Conservation (phyloP, 306 rosid species). For the Cucurbita ficifolia region DNA sequence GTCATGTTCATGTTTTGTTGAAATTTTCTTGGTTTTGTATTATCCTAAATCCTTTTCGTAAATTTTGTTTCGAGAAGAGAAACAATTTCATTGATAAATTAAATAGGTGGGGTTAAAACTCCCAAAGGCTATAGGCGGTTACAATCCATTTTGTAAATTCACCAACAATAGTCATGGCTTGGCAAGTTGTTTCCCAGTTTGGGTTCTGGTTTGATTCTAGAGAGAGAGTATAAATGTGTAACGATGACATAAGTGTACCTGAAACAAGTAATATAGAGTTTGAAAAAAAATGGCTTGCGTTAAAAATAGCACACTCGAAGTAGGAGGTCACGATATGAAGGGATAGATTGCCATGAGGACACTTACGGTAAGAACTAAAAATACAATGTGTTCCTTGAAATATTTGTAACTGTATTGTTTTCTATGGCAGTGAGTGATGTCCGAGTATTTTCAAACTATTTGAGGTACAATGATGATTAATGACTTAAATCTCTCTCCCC, state of each 20-base stretch:
- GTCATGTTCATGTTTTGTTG: background rate
- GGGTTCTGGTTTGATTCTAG: background rate
- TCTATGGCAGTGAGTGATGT: background rate
- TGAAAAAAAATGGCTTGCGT: background rate
- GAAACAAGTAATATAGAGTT: background rate
- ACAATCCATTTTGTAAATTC: background rate
- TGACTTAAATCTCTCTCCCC: background rate
- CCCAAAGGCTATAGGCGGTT: too few species aligned
- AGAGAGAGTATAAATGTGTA: background rate
- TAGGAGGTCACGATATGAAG: background rate
- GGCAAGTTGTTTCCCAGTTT: background rate
- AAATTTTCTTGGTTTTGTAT: background rate
- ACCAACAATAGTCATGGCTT: background rate
- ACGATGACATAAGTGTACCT: background rate
- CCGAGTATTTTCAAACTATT: background rate
- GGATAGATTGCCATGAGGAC: background rate
- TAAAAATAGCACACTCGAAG: background rate
- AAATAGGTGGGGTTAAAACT: too few species aligned
- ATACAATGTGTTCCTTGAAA: background rate
- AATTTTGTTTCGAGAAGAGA: background rate
- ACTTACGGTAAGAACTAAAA: background rate
- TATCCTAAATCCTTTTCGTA: background rate
- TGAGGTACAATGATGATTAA: background rate
- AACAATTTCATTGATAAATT: too few species aligned
- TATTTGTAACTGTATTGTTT: background rate